Conservation (phyloP, 2,329 filamentous ascomycete genomes). For the Penicillium sp. region DNA sequence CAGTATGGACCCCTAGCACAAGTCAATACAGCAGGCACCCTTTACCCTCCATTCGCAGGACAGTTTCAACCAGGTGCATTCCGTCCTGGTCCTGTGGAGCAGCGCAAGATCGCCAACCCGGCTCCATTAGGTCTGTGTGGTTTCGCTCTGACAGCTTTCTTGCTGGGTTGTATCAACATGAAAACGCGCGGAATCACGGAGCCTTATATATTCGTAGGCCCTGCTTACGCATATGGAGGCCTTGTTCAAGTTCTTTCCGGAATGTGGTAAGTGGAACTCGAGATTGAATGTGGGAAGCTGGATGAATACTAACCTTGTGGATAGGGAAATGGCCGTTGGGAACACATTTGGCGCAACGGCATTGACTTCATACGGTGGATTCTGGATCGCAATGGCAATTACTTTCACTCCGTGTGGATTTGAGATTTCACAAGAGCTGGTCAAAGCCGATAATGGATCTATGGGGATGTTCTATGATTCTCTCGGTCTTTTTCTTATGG, state of each 20-base stretch:
- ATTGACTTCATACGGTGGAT: slow-evolving; percentile 72
- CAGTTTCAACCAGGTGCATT: slow-evolving; percentile 66
- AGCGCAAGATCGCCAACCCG: slow-evolving; percentile 69
- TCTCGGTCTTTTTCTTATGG: slow-evolving; percentile 67
- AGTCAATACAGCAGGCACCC: slow-evolving; percentile 34
- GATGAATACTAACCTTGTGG: neutral
- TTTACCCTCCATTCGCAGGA: slow-evolving; percentile 60
- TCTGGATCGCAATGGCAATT: slow-evolving; percentile 72
- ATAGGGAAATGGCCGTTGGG: slow-evolving; percentile 74
- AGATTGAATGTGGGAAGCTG: neutral
- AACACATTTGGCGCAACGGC: slow-evolving; percentile 79
- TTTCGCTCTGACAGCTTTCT: slow-evolving; percentile 74
- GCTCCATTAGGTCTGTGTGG: slow-evolving; percentile 69
- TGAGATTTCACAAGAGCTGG: slow-evolving; percentile 53
- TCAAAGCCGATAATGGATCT: slow-evolving; percentile 19
- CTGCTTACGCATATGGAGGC: slow-evolving; percentile 69
- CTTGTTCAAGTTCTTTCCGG: slow-evolving; percentile 71
- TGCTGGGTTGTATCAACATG: slow-evolving; percentile 69
- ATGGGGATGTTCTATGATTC: slow-evolving; percentile 53
- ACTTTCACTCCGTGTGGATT: slow-evolving; percentile 64
- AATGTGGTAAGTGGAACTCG: slow-evolving; percentile 63
- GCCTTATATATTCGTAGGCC: slow-evolving; percentile 63
- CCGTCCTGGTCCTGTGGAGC: slow-evolving; percentile 51
- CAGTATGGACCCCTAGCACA: slow-evolving; percentile 46
- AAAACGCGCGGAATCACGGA: slow-evolving; percentile 55